These are phyloP conservation scores for Epicoccum sorghinum DNA, from an alignment of 2,329 filamentous ascomycete species.

Conservation along the genomic window DNA sequence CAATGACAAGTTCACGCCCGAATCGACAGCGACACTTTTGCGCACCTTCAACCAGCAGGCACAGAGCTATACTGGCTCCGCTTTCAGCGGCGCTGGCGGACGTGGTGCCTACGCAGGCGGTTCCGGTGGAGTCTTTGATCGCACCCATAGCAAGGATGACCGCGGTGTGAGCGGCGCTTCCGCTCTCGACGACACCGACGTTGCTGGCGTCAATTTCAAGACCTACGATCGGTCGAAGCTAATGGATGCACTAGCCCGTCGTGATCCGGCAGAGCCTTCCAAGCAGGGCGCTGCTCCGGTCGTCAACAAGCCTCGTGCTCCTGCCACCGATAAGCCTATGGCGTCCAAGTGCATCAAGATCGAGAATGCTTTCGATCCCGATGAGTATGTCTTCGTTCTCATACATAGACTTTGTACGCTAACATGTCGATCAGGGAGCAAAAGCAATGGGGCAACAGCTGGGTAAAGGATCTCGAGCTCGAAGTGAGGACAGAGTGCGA, in stretches of 20 bases:
- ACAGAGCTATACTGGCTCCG: slow-evolving; percentile 78
- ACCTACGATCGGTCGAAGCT: slow-evolving; percentile 98
- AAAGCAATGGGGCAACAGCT: slow-evolving; percentile 50
- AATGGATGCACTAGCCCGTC: slow-evolving; percentile 95
- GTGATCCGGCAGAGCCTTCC: slow-evolving; percentile 73
- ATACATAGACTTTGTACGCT: slow-evolving; percentile 10
- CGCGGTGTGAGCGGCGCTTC: slow-evolving; percentile 88
- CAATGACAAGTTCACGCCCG: slow-evolving; percentile 99
- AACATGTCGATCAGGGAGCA: slow-evolving; percentile 33
- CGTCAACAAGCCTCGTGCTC: slow-evolving; percentile 77
- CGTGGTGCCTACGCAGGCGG: slow-evolving; percentile 82
- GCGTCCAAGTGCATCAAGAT: slow-evolving; percentile 93
- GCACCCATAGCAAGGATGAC: slow-evolving; percentile 86
- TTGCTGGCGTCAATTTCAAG: slow-evolving; percentile 98
- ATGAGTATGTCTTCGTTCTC: slow-evolving; percentile 70
- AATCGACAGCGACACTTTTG: slow-evolving; percentile 90
- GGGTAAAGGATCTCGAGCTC: slow-evolving; percentile 92
- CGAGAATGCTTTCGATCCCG: slow-evolving; percentile 92
- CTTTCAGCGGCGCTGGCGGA: slow-evolving; percentile 88
- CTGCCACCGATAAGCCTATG: slow-evolving; percentile 77
- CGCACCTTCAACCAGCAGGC: slow-evolving; percentile 80
- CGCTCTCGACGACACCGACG: slow-evolving; percentile 95
- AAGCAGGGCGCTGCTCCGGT: slow-evolving; percentile 29
- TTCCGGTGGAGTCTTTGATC: slow-evolving; percentile 77
- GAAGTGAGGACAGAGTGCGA: slow-evolving; percentile 94